These are phyloP conservation scores for Colletotrichum camelliae DNA, from an alignment of 2,329 filamentous ascomycete species.

Conservation along the genomic window DNA sequence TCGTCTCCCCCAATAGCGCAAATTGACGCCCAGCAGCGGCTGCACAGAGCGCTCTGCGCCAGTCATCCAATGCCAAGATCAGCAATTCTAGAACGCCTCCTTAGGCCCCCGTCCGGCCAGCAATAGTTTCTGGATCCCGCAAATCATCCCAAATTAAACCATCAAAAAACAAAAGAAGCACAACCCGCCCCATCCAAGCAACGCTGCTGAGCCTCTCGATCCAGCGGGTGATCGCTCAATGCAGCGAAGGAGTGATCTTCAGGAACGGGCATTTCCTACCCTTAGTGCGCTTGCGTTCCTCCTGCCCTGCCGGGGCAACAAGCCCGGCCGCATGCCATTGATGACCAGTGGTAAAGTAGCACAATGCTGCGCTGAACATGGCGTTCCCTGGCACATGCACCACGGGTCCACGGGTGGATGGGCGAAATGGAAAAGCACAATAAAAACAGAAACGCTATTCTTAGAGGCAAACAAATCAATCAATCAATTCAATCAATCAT, in stretches of 20 bases:
- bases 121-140: neutral
- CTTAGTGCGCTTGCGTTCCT: neutral
- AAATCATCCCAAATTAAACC: neutral
- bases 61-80: neutral
- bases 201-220: neutral
- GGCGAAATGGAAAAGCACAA: neutral
- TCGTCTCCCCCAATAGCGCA: neutral
- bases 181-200: neutral
- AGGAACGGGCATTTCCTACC: neutral
- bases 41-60: neutral
- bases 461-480: neutral
- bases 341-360: neutral
- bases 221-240: neutral
- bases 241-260: neutral
- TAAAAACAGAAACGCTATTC: neutral
- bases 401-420: neutral
- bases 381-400: neutral
- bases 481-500: neutral
- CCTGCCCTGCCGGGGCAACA: neutral
- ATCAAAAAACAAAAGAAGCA: neutral
- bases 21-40: neutral
- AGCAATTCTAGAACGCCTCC: neutral
- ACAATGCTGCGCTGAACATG: neutral
- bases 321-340: neutral
- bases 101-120: neutral